Base-by-base conservation (phyloP, 2,329 filamentous ascomycete genomes). In the Cladosporium cucumerinum region DNA sequence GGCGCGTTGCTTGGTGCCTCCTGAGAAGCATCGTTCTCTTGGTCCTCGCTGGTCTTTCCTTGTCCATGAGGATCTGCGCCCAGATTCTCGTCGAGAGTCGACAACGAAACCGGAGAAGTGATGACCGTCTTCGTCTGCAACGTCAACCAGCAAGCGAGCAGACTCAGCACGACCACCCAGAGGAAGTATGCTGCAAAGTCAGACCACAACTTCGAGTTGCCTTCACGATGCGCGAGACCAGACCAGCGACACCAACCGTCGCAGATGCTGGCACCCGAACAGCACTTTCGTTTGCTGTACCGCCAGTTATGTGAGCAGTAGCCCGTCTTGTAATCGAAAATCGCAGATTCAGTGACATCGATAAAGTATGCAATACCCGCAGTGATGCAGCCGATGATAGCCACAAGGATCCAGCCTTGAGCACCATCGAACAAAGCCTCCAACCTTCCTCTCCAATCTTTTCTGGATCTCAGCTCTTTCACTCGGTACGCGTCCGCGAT, bases 341-440 rank as follows among this genome's bases (percentile, higher is more conserved):
- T 84, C 1, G 88, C 87, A 1, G 88, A 86, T 78, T 99, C 95
- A 2, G 91, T 89, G 30, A 97, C 86, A 77, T 97, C 92, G 68
- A 98, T 92, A 52, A 89, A 85, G 76, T 97, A 99, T 21, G 95
- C 95, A 64, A 97, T 82, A 10, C 89, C 82, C 11, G 95, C 95
- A 0, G 95, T 92, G 34, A 96, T 79, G 69, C 92, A 88, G 32
- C 95, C 95, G 64, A 96, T 95, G 25, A 98, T 80, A 7, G 93
- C 94, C 61, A 95, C 95, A 54, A 98, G 81, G 64, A 98, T 87
- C 95, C 95, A 99, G 54, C 94, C 95, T 78, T 98, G 93, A 4
- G 90, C 88, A 58, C 91, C 90, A 74, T 99, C 95, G 66, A 95
- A 91, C 72, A 90, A 84, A 1, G 91, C 85, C 54, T 86, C 81